Conservation (phyloP, 208 protist species). For the Acanthamoeba royreba region DNA sequence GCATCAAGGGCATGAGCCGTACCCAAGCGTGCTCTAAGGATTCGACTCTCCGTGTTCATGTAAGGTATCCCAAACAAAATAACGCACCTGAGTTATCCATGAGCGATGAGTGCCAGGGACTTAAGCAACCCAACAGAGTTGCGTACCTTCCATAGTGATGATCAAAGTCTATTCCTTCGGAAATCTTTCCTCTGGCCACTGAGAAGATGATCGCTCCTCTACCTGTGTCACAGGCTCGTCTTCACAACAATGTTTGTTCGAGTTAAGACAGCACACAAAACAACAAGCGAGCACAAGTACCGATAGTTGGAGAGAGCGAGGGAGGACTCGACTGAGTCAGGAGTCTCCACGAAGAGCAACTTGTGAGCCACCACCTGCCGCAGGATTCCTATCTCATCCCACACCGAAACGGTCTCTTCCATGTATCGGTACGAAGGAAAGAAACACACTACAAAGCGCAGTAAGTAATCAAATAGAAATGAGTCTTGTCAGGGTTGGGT, state of each 20-base stretch:
- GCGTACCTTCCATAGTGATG: conserved; percentile 91
- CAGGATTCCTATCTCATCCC: conserved; percentile 91
- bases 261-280: background rate
- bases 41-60: conserved; percentile 80
- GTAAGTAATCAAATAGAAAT: background rate
- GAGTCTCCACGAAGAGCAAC: conserved; percentile 98
- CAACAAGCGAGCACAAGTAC: conserved; percentile 19
- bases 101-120: background rate
- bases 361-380: conserved; percentile 92
- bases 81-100: conserved; percentile 75
- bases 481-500: background rate
- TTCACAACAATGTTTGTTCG: background rate
- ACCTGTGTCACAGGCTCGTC: conserved; percentile 94
- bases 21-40: conserved; percentile 47
- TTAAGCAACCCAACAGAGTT: background rate
- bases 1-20: conserved; percentile 58
- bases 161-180: conserved; percentile 99
- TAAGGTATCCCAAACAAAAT: conserved; percentile 98
- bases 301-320: conserved; percentile 96
- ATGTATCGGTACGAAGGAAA: conserved; percentile 88
- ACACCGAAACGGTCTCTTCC: conserved; percentile 75
- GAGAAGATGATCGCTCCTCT: conserved; percentile 98
- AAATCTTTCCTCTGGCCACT: conserved; percentile 92
- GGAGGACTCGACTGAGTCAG: conserved; percentile 94
- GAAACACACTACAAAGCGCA: conserved; percentile 49